Base-by-base conservation (phyloP, 2,329 filamentous ascomycete species). In the Aspergillus sp. region DNA sequence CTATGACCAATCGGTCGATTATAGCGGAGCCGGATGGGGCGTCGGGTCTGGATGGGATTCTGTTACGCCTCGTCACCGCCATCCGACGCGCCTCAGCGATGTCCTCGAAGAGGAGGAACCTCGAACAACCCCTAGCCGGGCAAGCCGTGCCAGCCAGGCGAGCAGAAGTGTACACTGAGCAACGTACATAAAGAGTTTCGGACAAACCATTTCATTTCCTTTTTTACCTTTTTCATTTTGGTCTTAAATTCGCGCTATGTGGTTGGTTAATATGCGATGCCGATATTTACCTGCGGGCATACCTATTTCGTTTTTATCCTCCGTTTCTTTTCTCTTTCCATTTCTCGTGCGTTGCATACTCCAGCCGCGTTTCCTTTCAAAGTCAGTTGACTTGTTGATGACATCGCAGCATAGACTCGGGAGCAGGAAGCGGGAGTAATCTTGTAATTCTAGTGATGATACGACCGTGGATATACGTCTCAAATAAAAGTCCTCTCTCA, bases 21-120 rank as follows among this genome's bases (percentile, higher is more conserved):
- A 91, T 68, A 80, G 82, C 5, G 88, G 87, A 45, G 78, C 84
- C 45, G 86, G 83, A 20, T 91, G 87, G 73, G 86, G 80, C n/a
- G 74, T 81, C 7, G 83, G 84, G 1, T 82, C 86, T 2, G 87
- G 85, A 15, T 96, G 91, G 90, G 90, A 95, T 62, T 76, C 78
- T n/a, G 79, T 91, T 61, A 87, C 88, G 22, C 83, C 87, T 5
- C 73, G 80, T 56, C 92, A 96, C 73, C 90, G 95, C 65, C 91
- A 96, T 75, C 92, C 92, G 0, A 96, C 92, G 8, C 81, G 93
- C 56, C 79, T 96, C 61, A 96, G 91, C 72, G 92, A 96, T 75
- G 92, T 96, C 27, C 82, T 95, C 30, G 89, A 92, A 69, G 91
- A 96, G 62, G 90, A 95, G 64, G 91, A 96, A 75, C 82, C 86